Percentiles rank a stretch among this genome's conserved stretches.
Evolutionary conservation across 2,329 filamentous ascomycete genomes (phyloP).

Genomic region (Microcyclospora pomicola): DNA sequence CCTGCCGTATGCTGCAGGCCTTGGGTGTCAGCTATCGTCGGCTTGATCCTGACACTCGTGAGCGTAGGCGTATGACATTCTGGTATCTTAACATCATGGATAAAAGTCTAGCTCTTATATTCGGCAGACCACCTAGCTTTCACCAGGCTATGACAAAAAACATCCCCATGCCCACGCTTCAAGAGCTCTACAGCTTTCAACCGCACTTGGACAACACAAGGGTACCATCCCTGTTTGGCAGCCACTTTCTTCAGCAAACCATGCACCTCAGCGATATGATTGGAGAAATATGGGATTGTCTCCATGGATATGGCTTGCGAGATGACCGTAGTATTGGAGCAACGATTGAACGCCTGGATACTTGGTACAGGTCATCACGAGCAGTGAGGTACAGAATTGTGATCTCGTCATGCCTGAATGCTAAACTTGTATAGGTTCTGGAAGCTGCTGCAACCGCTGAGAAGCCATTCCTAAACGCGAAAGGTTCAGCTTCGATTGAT

Average conservation of each 20-base stretch:
- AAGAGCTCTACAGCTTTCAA: slow-evolving; percentile 7
- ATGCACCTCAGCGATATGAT: slow-evolving; percentile 5
- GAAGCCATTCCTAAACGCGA: slow-evolving; percentile 8
- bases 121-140: slow-evolving; percentile 11
- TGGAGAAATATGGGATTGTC: slow-evolving; percentile 8
- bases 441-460: slow-evolving; percentile 10
- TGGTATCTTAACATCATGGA: slow-evolving; percentile 15
- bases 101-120: slow-evolving; percentile 10
- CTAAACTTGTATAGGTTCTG: slow-evolving; percentile 5
- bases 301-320: slow-evolving; percentile 3
- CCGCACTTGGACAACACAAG: slow-evolving; percentile 3
- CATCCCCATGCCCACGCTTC: slow-evolving; percentile 9
- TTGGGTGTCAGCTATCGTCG: slow-evolving; percentile 9
- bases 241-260: slow-evolving; percentile 11
- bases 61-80: slow-evolving; percentile 11
- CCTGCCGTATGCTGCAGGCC: slow-evolving; percentile 14
- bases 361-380: slow-evolving; percentile 6
- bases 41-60: slow-evolving; percentile 6
- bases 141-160: slow-evolving; percentile 8
- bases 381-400: background rate
- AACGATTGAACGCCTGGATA: slow-evolving; percentile 6
- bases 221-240: slow-evolving; percentile 7
- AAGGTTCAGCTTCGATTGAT: slow-evolving; percentile 5
- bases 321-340: background rate
- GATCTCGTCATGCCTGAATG: background rate